Evolutionary conservation across 164 flowering plant species (phyloP), one percentile per base, ranked within the genome.

Genomic region (Litsea cubeba): DNA sequence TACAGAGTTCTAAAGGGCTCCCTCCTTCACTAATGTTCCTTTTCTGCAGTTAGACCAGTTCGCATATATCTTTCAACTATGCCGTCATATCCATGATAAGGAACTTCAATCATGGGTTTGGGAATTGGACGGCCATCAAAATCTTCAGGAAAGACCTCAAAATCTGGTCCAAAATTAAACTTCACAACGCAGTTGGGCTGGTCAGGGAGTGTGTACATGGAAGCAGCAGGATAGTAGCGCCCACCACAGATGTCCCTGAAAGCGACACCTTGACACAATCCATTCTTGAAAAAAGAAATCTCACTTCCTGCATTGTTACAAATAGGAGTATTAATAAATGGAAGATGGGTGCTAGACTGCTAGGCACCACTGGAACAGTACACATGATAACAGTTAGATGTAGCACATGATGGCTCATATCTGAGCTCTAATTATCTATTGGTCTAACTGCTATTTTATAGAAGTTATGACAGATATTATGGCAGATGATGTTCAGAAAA

Each of bases 101-200:
- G 93, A 82, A 87, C 97, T 77, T 93, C 99, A 76, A 84, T 75
- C 98, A 95, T 95, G 67, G 95, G 95, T 62, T 62, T 82, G 50
- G 99, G 99, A 10, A 78, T 32, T 22, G 92, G 86, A 70, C 95
- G 93, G 26, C 79, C 94, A 50, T 81, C 88, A 69, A 91, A 90
- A 58, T 88, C 90, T 28, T 86, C 80, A 1, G 99, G 98, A 73
- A 87, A 91, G 76, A 66, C 88, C 20, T 90, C 97, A 81, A 95
- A 93, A 69, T 93, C 95, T 67, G 99, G 99, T 30, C 99, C 98
- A 70, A 95, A 95, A 75, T 95, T 95, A 88, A 95, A 95, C 85
- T 84, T 90, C 62, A 95, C 97, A 72, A 78, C 78, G 79, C 99
- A 95, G 81, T 90, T 92, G 28, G 95, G 91, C 72, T 95, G 92